Base-by-base conservation (phyloP, 371 early-diverging fungal species). In the Apophysomyces ossiformis region DNA sequence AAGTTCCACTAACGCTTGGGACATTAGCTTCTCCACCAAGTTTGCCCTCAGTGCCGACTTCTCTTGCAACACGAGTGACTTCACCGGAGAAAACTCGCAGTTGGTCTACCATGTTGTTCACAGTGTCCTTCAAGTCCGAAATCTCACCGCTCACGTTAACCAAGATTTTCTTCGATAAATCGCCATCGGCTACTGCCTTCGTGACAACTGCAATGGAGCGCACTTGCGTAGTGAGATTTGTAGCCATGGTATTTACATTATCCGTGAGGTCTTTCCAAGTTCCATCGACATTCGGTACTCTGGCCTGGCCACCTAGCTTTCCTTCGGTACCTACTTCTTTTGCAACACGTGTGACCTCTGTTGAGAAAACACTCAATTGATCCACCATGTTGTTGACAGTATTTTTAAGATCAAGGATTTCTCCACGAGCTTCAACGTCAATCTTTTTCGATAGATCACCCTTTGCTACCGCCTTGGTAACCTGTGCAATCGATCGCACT, bases 251-350 rank as follows among this genome's bases (percentile, higher is more conserved):
- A 45, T 89, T 89, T 50, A 89, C 87, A 54, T 85, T 89, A 37
- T 86, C 84, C 0, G 90, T 90, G 12, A 89, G 69, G 35, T 85
- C 88, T 50, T 82, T 85, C 90, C 90, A 90, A 0, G 82, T 87
- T 26, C 90, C 90, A 45, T 67, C 84, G 1, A 86, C 86, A 35
- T 78, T 81, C 32, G 81, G 70, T 0, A 88, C 89, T 1, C 37
- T 36, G 9, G 82, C 83, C 45, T 82, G 78, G 0, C 83, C 80
- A 5, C 87, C 73, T 58, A 83, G 57, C 81, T 75, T 72, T 7
- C 90, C 88, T 26, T 88, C 87, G 0, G 87, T 87, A 0, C 87
- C 88, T 37, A 65, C 59, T 72, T 85, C 85, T 38, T 67, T 66
- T 5, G 87, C 81, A 6, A 88, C 86, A 36, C 89, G 78, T 0